phyloP scores from a whole-genome alignment of 2,329 filamentous ascomycete species.

The Aureobasidium lini region DNA sequence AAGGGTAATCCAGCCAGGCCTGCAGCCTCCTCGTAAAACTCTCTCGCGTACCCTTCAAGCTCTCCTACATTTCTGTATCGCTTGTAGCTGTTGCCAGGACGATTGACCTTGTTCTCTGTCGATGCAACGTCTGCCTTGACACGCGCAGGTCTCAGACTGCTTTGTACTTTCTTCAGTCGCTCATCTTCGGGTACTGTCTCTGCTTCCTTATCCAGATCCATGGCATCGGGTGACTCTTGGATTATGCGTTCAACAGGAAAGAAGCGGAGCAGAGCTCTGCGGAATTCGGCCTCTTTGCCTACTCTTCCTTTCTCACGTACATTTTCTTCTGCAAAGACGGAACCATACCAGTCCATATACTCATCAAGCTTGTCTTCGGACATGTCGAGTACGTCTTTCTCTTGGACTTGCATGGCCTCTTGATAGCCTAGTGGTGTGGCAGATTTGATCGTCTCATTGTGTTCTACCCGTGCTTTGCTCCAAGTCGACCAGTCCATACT shows the following conservation, averaged over 20 bases:
- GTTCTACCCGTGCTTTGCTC: constrained; percentile 45
- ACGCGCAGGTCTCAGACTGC: constrained; percentile 31
- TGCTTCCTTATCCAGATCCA: not conserved
- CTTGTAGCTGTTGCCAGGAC: constrained; percentile 45
- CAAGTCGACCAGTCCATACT: constrained; percentile 67
- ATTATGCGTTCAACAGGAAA: constrained; percentile 29
- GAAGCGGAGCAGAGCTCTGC: constrained; percentile 33
- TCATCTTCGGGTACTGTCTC: constrained; percentile 10
- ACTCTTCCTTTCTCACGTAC: constrained; percentile 27
- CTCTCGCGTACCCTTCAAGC: constrained; percentile 34
- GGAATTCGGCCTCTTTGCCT: constrained; percentile 32
- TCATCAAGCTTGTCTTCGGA: constrained; percentile 56
- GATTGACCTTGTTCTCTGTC: constrained; percentile 24
- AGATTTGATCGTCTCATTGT: constrained; percentile 8
- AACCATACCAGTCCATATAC: constrained; percentile 74
- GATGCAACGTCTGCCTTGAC: constrained; percentile 31
- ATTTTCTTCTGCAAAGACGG: constrained; percentile 50
- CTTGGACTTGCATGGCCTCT: constrained; percentile 48
- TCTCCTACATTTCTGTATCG: constrained; percentile 42
- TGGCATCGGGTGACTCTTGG: not conserved
- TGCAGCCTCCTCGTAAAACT: constrained; percentile 47
- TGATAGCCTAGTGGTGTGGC: constrained; percentile 29
- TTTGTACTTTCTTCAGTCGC: constrained; percentile 38
- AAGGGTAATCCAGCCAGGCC: constrained; percentile 44
- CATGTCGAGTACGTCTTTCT: constrained; percentile 58